These are phyloP conservation scores for Polygonum aviculare DNA, from an alignment of 148 eudicot genomes.

Conservation along the genomic window DNA sequence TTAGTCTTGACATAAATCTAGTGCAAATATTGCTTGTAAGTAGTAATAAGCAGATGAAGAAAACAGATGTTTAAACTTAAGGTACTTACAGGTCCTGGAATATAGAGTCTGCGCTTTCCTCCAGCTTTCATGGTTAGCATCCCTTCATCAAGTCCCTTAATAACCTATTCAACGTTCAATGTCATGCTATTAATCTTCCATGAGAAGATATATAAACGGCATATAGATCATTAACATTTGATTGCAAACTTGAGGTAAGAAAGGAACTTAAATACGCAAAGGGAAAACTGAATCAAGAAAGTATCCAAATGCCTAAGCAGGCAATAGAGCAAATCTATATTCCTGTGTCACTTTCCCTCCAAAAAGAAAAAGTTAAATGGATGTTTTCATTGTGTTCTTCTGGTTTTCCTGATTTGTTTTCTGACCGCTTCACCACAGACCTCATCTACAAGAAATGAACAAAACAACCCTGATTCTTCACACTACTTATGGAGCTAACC, in stretches of 20 bases:
- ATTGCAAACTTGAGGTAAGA: no score
- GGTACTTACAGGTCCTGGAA: slow-evolving; percentile 86
- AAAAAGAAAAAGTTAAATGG: not conserved
- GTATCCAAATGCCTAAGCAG: not conserved
- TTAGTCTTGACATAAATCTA: not conserved
- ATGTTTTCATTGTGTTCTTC: not conserved
- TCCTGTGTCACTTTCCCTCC: not conserved
- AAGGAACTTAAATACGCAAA: no score
- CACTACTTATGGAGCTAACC: slow-evolving; percentile 33
- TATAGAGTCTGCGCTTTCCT: slow-evolving; percentile 84
- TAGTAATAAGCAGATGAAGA: not conserved
- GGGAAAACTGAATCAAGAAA: not conserved
- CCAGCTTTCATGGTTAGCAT: slow-evolving; percentile 86
- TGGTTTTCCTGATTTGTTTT: not conserved
- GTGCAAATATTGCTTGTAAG: not conserved
- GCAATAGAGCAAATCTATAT: not conserved
- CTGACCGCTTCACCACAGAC: not conserved
- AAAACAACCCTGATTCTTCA: not conserved
- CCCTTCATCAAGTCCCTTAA: slow-evolving; percentile 98
- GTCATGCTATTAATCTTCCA: not conserved
- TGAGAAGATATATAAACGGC: not conserved
- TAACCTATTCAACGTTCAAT: slow-evolving; percentile 43
- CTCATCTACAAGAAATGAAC: not conserved
- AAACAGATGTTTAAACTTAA: not conserved
- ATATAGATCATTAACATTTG: not conserved